Evolutionary conservation across 148 eudicot genomes (phyloP), one percentile per base, ranked within the genome.

Genomic region (Fagopyrum homotropicum): DNA sequence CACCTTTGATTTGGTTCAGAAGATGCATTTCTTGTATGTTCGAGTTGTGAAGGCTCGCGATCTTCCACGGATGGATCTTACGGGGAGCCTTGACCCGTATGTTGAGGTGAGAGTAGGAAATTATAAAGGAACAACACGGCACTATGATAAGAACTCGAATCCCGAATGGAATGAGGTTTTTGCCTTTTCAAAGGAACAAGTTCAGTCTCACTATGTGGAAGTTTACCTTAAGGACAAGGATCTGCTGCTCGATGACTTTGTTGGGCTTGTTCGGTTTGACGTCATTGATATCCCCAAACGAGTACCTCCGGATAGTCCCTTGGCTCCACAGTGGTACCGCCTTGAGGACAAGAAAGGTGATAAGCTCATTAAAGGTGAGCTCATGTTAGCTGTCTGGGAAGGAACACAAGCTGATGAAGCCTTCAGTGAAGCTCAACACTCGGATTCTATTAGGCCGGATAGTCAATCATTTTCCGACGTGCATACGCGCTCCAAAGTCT

Each of bases 381-480:
- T 89, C 16, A 89, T 89, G 93, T 84, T 89, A 11, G 93, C 93
- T 3, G 86, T 89, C 9, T 89, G 93, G 93, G 77, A 82, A 4
- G 93, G 93, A 17, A 89, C 93, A 2, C 93, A 89, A 70, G 93
- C 93, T 0, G 93, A 89, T 45, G 93, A 89, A 63, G 88, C 93
- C 9, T 89, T 87, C 73, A 86, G 90, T 7, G 93, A 89, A 73
- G 93, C 93, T 9, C 87, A 89, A 83, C 93, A 87, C 75, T 89
- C 93, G 44, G 93, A 89, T 74, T 83, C 90, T n/a, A 86, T 86
- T 0, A 49, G 78, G 0, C 83, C 88, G 6, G 51, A 81, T 44
- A 85, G 82, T 81, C 81, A 85, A 79, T 83, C 88, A 75, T 6
- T 81, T 82, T 4, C 74, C 16, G 17, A 46, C 1, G 26, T 89